Base-by-base conservation (phyloP, 331 rosid species). In the Arachis monticola region DNA sequence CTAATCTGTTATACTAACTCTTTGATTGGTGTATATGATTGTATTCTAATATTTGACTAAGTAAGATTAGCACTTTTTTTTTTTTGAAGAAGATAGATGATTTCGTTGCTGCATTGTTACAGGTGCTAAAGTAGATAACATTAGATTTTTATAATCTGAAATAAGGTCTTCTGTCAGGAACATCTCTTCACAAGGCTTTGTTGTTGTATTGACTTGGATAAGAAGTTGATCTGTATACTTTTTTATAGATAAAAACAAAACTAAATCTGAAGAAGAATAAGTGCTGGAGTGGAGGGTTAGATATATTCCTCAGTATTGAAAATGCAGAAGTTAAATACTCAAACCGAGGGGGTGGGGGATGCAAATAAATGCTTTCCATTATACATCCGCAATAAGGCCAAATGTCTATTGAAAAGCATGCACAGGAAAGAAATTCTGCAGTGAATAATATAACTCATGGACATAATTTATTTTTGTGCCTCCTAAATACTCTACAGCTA, bases 81-180 rank as follows among this genome's bases (percentile, higher is more conserved):
- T n/a, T n/a, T n/a, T 67, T 64, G 17, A 72, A 27, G n/a, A n/a
- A n/a, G 32, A 76, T 45, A 38, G 45, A 76, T 8, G 59, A 47
- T 46, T 47, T 64, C 10, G 14, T 52, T 41, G 1, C 31, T 42
- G 13, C 44, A 27, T n/a, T 72, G 53, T 35, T 45, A 60, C 58
- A 57, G 68, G 70, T 44, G 53, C 56, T 44, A 55, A 44, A 27
- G 67, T 46, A 3, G 22, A 30, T 30, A 72, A 59, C 47, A 12
- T 59, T n/a, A 59, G 46, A n/a, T n/a, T 4, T 13, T 13, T 64
- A 35, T 35, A 17, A 8, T 8, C n/a, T 40, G 75, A n/a, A 70
- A 40, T 40, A 7, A 17, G 61, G n/a, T 13, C 3, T 14, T 9
- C 53, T 56, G 35, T 51, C 35, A n/a, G n/a, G n/a, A n/a, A n/a